Conservation (phyloP, 2,329 filamentous ascomycete species). For the Botrytis pseudocinerea region DNA sequence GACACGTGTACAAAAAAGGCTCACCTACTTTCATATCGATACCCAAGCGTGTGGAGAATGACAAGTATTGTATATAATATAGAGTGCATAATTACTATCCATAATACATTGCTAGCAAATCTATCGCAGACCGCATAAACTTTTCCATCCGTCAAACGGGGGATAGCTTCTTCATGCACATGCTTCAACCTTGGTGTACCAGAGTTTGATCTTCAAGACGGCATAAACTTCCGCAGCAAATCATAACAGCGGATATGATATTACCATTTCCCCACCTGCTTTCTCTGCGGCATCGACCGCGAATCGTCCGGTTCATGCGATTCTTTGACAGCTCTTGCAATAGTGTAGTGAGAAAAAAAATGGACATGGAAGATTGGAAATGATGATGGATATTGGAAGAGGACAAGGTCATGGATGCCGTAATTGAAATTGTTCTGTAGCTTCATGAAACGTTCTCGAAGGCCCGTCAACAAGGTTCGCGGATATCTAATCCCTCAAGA, state of each 20-base stretch:
- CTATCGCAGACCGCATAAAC: constrained; percentile 18
- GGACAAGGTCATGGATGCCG: constrained; percentile 14
- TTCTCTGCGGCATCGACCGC: constrained; percentile 11
- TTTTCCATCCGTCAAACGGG: background rate
- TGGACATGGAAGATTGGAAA: constrained; percentile 8
- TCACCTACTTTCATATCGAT: constrained; percentile 16
- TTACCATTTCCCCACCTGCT: constrained; percentile 7
- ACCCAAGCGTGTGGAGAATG: constrained; percentile 8
- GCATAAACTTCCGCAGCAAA: constrained; percentile 20
- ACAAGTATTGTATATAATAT: constrained; percentile 1
- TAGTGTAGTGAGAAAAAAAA: background rate
- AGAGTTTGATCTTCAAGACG: constrained; percentile 18
- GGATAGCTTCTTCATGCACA: constrained; percentile 16
- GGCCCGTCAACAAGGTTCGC: constrained; percentile 34
- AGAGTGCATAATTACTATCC: constrained; percentile 17
- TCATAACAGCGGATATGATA: constrained; percentile 1
- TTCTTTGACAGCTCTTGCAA: background rate
- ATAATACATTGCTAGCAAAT: constrained; percentile 12
- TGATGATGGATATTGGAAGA: background rate
- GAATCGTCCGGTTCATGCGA: constrained; percentile 20
- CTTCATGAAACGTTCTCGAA: constrained; percentile 39
- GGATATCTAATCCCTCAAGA: constrained; percentile 19
- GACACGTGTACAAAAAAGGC: constrained; percentile 20
- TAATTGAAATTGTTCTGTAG: constrained; percentile 12
- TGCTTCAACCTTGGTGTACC: constrained; percentile 1